Conservation (phyloP, 371 early-diverging fungal species). For the Haplosporangium sp. region DNA sequence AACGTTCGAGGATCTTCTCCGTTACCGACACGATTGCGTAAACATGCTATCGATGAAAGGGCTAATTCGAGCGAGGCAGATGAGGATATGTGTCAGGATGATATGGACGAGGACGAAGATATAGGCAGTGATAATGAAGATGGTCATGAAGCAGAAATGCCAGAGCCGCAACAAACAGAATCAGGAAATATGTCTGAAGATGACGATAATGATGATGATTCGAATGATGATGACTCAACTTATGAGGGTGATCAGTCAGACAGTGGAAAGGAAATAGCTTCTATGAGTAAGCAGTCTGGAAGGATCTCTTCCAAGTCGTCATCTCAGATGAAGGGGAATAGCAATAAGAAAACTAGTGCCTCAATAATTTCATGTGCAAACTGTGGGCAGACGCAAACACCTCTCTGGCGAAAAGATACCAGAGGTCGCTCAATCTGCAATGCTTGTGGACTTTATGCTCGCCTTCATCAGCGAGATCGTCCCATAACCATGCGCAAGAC, state of each 20-base stretch:
- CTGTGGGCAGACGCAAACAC: slow-evolving; percentile 87
- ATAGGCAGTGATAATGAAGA: slow-evolving; percentile 14
- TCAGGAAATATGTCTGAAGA: neutral
- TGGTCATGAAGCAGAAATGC: neutral
- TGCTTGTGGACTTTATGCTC: slow-evolving; percentile 92
- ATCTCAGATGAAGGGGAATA: neutral
- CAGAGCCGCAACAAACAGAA: neutral
- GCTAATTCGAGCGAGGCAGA: slow-evolving; percentile 21
- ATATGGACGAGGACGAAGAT: slow-evolving; percentile 16
- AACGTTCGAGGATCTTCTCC: neutral
- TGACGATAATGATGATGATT: neutral
- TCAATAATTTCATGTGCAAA: slow-evolving; percentile 71
- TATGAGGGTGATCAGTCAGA: slow-evolving; percentile 2
- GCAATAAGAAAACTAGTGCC: neutral
- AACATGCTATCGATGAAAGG: neutral
- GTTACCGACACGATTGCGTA: neutral
- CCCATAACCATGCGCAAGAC: slow-evolving; percentile 74
- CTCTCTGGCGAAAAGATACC: slow-evolving; percentile 88
- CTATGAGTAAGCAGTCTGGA: slow-evolving; percentile 4
- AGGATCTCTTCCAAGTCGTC: neutral
- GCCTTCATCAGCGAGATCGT: slow-evolving; percentile 77
- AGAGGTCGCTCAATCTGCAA: slow-evolving; percentile 90
- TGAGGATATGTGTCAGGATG: slow-evolving; percentile 14
- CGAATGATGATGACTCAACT: neutral
- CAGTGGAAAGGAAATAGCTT: neutral